Conservation (phyloP, 2,329 filamentous ascomycete genomes). For the Stagonosporopsis chrysanthemi region DNA sequence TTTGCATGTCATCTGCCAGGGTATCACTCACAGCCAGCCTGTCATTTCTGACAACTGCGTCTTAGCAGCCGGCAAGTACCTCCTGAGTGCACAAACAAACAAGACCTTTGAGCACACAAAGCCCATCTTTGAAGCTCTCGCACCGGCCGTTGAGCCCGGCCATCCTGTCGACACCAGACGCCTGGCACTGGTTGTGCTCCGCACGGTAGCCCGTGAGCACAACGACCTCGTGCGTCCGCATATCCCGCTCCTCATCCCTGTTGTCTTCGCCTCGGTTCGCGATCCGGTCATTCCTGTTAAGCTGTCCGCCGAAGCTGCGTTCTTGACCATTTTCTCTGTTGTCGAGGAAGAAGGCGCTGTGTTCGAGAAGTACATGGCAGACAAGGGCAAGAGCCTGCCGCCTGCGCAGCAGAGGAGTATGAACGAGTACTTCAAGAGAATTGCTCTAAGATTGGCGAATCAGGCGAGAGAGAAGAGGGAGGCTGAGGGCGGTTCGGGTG, state of each 20-base stretch:
- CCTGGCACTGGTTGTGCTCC: conserved; percentile 83
- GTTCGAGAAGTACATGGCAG: conserved; percentile 89
- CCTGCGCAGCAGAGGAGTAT: conserved; percentile 84
- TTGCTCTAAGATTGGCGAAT: conserved; percentile 81
- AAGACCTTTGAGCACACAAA: conserved; percentile 80
- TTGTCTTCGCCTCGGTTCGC: conserved; percentile 88
- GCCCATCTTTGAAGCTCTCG: conserved; percentile 79
- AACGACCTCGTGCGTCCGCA: conserved; percentile 84
- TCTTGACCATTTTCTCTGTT: conserved; percentile 88
- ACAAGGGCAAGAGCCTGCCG: conserved; percentile 69
- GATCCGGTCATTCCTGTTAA: conserved; percentile 95
- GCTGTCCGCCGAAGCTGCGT: conserved; percentile 91
- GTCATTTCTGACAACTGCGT: conserved; percentile 89
- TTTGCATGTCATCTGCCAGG: conserved; percentile 77
- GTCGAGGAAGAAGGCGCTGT: conserved; percentile 84
- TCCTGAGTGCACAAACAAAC: conserved; percentile 70
- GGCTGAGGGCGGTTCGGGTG: conserved; percentile 87
- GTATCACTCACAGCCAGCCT: conserved; percentile 74
- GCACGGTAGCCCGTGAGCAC: conserved; percentile 81
- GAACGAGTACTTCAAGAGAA: conserved; percentile 95
- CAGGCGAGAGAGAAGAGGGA: conserved; percentile 90
- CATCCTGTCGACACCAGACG: conserved; percentile 83
- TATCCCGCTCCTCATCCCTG: conserved; percentile 77
- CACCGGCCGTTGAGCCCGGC: conserved; percentile 77
- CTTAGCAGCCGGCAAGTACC: conserved; percentile 88